Percentiles rank a stretch among this genome's conserved stretches.
Evolutionary conservation across 1,284 basidiomycete species (phyloP).

Genomic region (Rhodotorula sp.): DNA sequence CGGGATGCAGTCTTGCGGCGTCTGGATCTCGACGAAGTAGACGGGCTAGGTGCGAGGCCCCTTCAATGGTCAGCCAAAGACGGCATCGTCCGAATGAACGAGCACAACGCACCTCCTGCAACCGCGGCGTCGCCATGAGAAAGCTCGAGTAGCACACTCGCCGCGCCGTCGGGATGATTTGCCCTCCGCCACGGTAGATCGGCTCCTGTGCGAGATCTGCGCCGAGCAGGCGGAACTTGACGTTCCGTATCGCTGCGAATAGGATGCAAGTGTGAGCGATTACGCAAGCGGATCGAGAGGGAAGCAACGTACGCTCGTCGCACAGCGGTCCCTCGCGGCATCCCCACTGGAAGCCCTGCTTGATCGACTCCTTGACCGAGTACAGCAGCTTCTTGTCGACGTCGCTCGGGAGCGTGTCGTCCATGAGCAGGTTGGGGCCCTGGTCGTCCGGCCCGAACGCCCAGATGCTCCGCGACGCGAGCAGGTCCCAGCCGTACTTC

Average conservation of each 20-base stretch:
- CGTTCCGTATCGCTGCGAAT: constrained; percentile 84
- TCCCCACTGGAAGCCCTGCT: constrained; percentile 99
- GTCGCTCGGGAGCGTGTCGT: constrained; percentile 94
- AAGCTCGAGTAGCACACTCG: constrained; percentile 99
- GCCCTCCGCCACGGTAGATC: constrained; percentile 95
- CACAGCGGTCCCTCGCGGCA: constrained; percentile 94
- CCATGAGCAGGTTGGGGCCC: constrained; percentile 88
- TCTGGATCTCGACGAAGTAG: constrained; percentile 97
- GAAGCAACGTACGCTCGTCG: constrained; percentile 81
- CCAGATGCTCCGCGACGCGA: constrained; percentile 98
- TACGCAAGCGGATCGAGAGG: background rate
- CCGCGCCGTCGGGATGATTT: constrained; percentile 96
- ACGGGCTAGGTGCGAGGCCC: constrained; percentile 73
- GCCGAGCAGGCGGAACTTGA: constrained; percentile 94
- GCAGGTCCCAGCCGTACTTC: constrained; percentile 96
- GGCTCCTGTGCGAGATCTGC: constrained; percentile 89
- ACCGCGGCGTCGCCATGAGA: constrained; percentile 65
- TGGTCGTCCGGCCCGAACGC: constrained; percentile 98
- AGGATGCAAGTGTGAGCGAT: background rate
- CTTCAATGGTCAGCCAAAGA: background rate
- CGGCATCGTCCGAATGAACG: no score
- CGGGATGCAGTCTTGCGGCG: constrained; percentile 96
- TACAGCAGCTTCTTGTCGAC: constrained; percentile 91
- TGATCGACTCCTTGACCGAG: constrained; percentile 89
- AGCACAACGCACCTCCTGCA: constrained; percentile 44